Percentiles rank a stretch among this genome's conserved stretches.
Conservation (phyloP, 352 stramenopile species). For the Peronospora tabacina region DNA sequence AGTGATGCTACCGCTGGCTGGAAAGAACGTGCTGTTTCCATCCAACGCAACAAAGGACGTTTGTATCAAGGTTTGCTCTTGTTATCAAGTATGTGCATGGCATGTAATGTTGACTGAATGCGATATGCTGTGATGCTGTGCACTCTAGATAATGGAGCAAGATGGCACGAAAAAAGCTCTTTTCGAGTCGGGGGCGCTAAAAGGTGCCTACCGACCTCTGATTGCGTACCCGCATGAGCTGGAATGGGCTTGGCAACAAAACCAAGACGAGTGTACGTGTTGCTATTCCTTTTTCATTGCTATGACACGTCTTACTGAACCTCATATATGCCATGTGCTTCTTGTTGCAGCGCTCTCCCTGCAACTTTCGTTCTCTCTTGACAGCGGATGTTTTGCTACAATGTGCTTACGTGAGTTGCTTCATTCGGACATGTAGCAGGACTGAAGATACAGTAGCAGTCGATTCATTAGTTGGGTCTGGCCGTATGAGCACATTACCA, state of each 20-base stretch:
- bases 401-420: constrained; percentile 74
- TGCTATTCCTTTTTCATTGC: constrained; percentile 4
- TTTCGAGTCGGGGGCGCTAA: constrained; percentile 34
- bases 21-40: constrained; percentile 42
- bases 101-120: neutral
- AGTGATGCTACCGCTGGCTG: constrained; percentile 51
- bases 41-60: constrained; percentile 37
- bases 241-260: constrained; percentile 32
- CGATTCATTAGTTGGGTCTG: constrained; percentile 17
- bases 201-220: constrained; percentile 52
- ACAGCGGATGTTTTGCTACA: constrained; percentile 64
- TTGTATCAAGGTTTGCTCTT: constrained; percentile 34
- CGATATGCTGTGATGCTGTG: constrained; percentile 3
- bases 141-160: constrained; percentile 36
- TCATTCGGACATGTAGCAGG: constrained; percentile 36
- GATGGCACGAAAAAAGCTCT: constrained; percentile 40
- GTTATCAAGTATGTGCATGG: neutral
- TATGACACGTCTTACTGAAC: neutral
- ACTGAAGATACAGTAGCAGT: constrained; percentile 1
- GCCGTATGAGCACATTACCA: constrained; percentile 10
- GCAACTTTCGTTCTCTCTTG: constrained; percentile 47
- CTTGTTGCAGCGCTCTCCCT: constrained; percentile 13
- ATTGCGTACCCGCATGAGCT: constrained; percentile 39
- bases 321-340: neutral
- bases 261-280: constrained; percentile 16